Conservation (phyloP, 129 eudicot species). For the Centrapalus pauciflorus region DNA sequence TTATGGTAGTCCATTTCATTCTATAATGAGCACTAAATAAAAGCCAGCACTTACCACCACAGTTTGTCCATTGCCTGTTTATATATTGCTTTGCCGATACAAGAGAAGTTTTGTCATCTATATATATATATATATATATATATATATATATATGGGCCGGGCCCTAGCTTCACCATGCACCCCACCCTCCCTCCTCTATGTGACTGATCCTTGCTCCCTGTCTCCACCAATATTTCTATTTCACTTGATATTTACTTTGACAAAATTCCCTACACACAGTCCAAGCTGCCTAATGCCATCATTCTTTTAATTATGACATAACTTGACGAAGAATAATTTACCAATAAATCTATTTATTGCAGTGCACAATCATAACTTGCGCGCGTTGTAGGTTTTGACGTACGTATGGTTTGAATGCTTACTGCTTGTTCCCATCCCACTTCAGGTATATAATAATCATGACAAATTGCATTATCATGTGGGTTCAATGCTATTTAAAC, state of each 20-base stretch:
- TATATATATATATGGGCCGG: conserved; percentile 47
- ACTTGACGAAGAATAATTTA: conserved; percentile 5
- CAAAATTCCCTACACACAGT: conserved; percentile 21
- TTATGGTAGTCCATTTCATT: conserved; percentile 54
- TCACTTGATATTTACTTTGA: conserved; percentile 31
- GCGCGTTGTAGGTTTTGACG: conserved; percentile 28
- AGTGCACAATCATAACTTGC: conserved; percentile 20
- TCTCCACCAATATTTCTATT: conserved; percentile 21
- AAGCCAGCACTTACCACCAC: conserved; percentile 76
- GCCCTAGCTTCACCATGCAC: conserved; percentile 29
- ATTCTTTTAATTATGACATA: conserved; percentile 9
- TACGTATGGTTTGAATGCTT: conserved; percentile 18
- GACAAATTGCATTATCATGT: neutral
- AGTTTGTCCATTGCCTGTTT: conserved; percentile 57
- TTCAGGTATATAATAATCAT: conserved; percentile 1
- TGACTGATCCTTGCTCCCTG: conserved; percentile 31
- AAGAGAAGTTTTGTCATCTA: conserved; percentile 30
- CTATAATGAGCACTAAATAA: conserved; percentile 68
- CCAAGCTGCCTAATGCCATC: conserved; percentile 21
- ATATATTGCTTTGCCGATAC: conserved; percentile 29
- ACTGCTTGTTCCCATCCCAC: neutral
- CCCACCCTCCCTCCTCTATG: conserved; percentile 14
- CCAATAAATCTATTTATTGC: neutral
- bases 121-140: no score
- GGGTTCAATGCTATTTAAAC: conserved; percentile 6